Conservation (phyloP, 2,329 filamentous ascomycete genomes). For the Berkeleyomyces rouxiae region DNA sequence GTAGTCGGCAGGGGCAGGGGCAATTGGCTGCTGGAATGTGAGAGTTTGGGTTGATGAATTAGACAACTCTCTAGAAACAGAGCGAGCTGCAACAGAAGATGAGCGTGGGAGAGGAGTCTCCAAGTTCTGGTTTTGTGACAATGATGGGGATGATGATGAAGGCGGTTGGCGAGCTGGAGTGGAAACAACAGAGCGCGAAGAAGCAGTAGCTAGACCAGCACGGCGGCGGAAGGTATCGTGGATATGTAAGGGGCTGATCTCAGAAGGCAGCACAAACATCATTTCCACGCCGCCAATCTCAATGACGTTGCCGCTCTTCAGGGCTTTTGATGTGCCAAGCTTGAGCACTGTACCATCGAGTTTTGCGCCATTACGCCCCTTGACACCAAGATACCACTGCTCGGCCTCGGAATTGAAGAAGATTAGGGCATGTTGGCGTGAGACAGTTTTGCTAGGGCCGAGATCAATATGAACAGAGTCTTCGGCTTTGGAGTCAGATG, state of each 20-base stretch:
- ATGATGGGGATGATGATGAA: constrained; percentile 10
- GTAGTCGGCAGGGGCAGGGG: constrained; percentile 43
- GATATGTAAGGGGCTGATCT: constrained; percentile 48
- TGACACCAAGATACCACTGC: constrained; percentile 71
- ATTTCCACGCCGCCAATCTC: constrained; percentile 90
- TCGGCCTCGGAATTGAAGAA: constrained; percentile 51
- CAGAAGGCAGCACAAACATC: constrained; percentile 90
- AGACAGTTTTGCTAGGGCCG: constrained; percentile 67
- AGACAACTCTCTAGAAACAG: constrained; percentile 4
- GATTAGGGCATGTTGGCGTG: constrained; percentile 59
- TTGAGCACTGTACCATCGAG: constrained; percentile 58
- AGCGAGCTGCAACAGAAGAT: constrained; percentile 7
- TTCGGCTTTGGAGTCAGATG: constrained; percentile 20
- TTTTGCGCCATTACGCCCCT: constrained; percentile 80
- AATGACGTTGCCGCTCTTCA: constrained; percentile 78
- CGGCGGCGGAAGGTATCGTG: constrained; percentile 53
- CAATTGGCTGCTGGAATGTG: constrained; percentile 30
- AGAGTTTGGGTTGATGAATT: constrained; percentile 12
- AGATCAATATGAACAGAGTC: constrained; percentile 70
- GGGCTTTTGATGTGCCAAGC: constrained; percentile 43
- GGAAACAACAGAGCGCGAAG: constrained; percentile 13
- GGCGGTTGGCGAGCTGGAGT: constrained; percentile 2
- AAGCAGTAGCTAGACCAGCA: constrained; percentile 28
- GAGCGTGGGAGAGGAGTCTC: constrained; percentile 11
- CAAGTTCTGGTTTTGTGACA: constrained; percentile 11